Base-by-base conservation (phyloP, 495 filamentous ascomycete genomes). In the Articulospora tetracladia region DNA sequence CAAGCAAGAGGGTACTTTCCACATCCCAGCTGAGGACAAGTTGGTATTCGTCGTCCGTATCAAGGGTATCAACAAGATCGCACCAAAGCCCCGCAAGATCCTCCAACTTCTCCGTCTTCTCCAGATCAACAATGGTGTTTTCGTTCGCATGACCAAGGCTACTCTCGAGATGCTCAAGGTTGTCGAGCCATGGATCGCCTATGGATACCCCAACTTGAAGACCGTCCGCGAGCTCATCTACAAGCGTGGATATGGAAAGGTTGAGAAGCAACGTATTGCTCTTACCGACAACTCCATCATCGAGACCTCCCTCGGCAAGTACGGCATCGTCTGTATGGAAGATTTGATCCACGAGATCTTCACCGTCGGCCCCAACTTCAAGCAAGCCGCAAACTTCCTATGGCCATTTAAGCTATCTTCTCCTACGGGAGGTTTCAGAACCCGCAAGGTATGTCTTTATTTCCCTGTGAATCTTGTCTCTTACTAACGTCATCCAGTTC, bases 31-130 rank as follows among this genome's bases (percentile, higher is more conserved):
- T 59, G 91, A 98, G 87, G 83, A 89, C 76, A 96, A 96, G 84
- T 83, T 98, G 65, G 91, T 93, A 86, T 98, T 98, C 78, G 88
- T 98, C 72, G 79, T 98, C 81, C 95, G 94, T 79, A 98, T 98
- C 86, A 98, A 98, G 90, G 94, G 94, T 96, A 98, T 98, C 92
- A 98, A 98, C 89, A 98, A 98, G 88, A 98, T 98, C 68, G 85
- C 94, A 74, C 94, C 94, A 72, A 98, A 98, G 88, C 95, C 95
- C 77, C 92, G 95, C 82, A 98, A 98, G 88, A 98, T 97, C 72
- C 86, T 98, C 65, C 94, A 98, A 80, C 90, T 98, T 47, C 92
- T 98, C 74, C 93, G 94, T 81, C 90, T 98, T 65, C 87, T 98
- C 73, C 94, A 98, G 83, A 98, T 98, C 89, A 98, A 98, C 92